Evolutionary conservation across 148 eudicot species (phyloP), one percentile per base, ranked within the genome.

Genomic region (Cornus suecica): DNA sequence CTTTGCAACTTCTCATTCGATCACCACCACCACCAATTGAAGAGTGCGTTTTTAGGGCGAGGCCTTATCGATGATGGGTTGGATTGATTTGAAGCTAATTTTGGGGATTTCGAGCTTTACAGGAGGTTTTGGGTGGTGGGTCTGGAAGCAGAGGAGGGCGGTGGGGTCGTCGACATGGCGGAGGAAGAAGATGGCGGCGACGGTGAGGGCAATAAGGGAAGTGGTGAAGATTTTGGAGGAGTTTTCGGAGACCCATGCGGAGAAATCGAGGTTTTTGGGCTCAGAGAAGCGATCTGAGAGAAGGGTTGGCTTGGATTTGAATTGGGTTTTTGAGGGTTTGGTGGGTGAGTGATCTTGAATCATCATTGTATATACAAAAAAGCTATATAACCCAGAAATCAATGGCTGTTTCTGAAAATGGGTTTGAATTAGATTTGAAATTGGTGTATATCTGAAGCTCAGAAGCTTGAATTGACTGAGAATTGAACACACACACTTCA

Each of bases 181-280:
- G 45, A 80, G 83, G 79, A 82, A 76, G 80, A 82, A 62, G 71
- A 82, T 22, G 74, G 82, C 77, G 52, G 74, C 82, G 48, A 82
- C 68, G 24, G 82, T 79, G 74, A 70, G 65, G 56, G 74, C 42
- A 27, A 76, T 54, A 52, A 82, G 74, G 28, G 73, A n/a, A 26
- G n/a, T n/a, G n/a, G n/a, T n/a, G n/a, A n/a, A n/a, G n/a, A n/a
- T n/a, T n/a, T n/a, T n/a, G n/a, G n/a, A n/a, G n/a, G n/a, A n/a
- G n/a, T n/a, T n/a, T n/a, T n/a, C n/a, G n/a, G n/a, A n/a, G n/a
- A n/a, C n/a, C n/a, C n/a, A n/a, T n/a, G n/a, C n/a, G n/a, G n/a
- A n/a, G n/a, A n/a, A n/a, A n/a, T n/a, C n/a, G n/a, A n/a, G n/a
- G n/a, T n/a, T n/a, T n/a, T n/a, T n/a, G n/a, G n/a, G n/a, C n/a